Base-by-base conservation (phyloP, 345 rosid species). In the Geranium rotundifolium region DNA sequence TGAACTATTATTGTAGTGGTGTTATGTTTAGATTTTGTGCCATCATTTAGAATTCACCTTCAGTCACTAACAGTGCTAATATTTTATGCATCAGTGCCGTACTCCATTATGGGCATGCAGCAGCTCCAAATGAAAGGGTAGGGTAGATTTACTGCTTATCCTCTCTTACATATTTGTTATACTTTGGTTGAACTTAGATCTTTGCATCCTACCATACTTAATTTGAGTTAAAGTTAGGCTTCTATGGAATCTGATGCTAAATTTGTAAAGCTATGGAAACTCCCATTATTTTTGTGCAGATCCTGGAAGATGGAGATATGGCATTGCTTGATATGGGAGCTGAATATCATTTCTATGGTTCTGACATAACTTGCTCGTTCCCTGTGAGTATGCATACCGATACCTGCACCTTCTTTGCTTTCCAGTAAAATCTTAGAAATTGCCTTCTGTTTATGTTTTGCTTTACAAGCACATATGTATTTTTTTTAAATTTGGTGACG, bases 111-210 rank as follows among this genome's bases (percentile, higher is more conserved):
- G 98, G 98, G 65, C 98, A 91, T 77, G 96, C 95, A 37, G 95
- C 95, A n/a, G 98, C 98, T 77, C 96, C 96, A 66, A 91, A 91
- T 84, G 98, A 91, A 68, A 78, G 75, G 95, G 96, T 89, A 84
- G 12, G 49, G 14, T 71, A 46, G 52, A 12, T 56, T 20, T 50
- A 54, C 20, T 23, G 2, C 50, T 30, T 37, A 56, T 70, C 10
- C 60, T 50, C 64, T 67, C 29, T 69, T 6, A 34, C 58, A 9
- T 27, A 17, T 9, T 55, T n/a, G 57, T 5, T 55, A 17, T 55
- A 55, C 16, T 55, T 55, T n/a, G 20, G 57, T 17, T 55, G 57
- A 55, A 55, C 19, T 55, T 17, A 55, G 14, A 16, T 55, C 57
- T 9, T 55, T 19, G 41, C 41, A 34, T 34, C 10, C 41, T 34